Evolutionary conservation across 1,284 basidiomycete genomes (phyloP).

Genomic region (Pseudozyma hubeiensis): DNA sequence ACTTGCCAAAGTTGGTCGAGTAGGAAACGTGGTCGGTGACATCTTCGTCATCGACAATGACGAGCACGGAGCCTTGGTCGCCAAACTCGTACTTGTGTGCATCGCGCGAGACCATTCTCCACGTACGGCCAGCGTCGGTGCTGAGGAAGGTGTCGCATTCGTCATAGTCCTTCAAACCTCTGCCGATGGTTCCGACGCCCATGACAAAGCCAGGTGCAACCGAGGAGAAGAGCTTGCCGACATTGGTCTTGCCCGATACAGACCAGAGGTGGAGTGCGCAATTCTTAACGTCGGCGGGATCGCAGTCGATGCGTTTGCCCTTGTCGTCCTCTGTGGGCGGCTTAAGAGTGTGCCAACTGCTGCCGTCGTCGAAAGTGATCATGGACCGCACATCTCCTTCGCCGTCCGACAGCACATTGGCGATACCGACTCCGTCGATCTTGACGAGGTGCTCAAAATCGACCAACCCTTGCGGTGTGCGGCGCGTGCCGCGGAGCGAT

Average conservation of each 20-base stretch:
- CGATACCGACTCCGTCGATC: conserved; percentile 91
- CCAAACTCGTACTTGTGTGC: conserved; percentile 97
- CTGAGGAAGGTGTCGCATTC: conserved; percentile 94
- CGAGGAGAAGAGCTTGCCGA: conserved; percentile 91
- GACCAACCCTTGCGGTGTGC: conserved; percentile 87
- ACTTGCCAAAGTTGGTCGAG: conserved; percentile 84
- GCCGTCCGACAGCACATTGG: conserved; percentile 80
- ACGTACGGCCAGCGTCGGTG: conserved; percentile 86
- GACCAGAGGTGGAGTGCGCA: conserved; percentile 93
- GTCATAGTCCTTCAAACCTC: conserved; percentile 79
- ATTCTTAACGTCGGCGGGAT: conserved; percentile 73
- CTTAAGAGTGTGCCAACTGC: conserved; percentile 79
- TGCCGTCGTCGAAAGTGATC: conserved; percentile 93
- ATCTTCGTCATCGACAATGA: conserved; percentile 88
- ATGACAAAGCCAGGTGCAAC: conserved; percentile 93
- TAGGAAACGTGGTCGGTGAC: conserved; percentile 80
- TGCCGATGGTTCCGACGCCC: conserved; percentile 90
- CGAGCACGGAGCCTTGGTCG: conserved; percentile 83
- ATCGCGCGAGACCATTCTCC: conserved; percentile 81
- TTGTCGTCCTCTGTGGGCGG: conserved; percentile 77
- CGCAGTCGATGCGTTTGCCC: conserved; percentile 76
- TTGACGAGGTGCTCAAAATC: conserved; percentile 93
- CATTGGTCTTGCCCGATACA: conserved; percentile 89
- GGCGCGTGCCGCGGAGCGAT: conserved; percentile 87
- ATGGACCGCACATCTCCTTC: conserved; percentile 78